Conservation (phyloP, 2,329 filamentous ascomycete genomes). For the Scolecobasidium constrictum region DNA sequence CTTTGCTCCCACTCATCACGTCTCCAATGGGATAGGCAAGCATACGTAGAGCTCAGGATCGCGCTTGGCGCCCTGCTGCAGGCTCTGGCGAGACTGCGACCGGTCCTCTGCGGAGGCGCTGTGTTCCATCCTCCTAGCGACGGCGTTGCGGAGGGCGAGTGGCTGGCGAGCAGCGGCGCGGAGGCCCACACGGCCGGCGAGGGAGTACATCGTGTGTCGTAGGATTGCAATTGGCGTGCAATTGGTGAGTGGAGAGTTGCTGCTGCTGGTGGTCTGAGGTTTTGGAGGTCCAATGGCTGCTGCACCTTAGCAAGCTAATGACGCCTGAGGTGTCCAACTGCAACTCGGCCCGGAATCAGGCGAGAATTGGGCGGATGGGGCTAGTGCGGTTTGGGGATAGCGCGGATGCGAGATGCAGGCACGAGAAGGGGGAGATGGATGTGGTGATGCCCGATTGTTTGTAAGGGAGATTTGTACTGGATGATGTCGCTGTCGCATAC, state of each 20-base stretch:
- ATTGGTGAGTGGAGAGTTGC: no score
- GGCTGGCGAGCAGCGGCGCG: slow-evolving; percentile 32
- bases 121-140: slow-evolving; percentile 17
- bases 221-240: no score
- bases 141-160: slow-evolving; percentile 21
- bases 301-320: neutral
- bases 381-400: no score
- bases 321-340: no score
- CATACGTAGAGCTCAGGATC: slow-evolving; percentile 68
- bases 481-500: no score
- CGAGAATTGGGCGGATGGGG: no score
- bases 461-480: no score
- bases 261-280: neutral
- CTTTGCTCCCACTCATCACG: neutral
- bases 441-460: no score
- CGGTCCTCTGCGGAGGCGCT: slow-evolving; percentile 25
- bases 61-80: slow-evolving; percentile 54
- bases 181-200: slow-evolving; percentile 34
- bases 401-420: no score
- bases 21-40: slow-evolving; percentile 1
- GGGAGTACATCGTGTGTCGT: slow-evolving; percentile 29
- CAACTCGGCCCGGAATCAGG: no score
- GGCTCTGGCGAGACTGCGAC: slow-evolving; percentile 21
- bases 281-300: neutral
- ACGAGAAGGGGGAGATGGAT: no score